Base-by-base conservation (phyloP, 768 basidiomycete genomes). In the Termitomyces heimii region DNA sequence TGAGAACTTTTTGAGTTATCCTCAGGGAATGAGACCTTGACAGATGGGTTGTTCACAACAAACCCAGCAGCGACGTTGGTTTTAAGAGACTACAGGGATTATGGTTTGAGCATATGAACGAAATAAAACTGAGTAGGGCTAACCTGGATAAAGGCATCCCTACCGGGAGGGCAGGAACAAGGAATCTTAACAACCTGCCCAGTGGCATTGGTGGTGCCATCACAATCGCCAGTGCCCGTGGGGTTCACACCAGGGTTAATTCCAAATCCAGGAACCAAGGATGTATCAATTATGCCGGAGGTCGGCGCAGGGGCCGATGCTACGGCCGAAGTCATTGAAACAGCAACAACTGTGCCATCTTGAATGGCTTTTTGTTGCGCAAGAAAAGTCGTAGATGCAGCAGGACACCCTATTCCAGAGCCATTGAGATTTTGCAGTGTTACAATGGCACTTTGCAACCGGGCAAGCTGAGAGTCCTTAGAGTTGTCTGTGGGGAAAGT, bases 351-450 rank as follows among this genome's bases (percentile, higher is more conserved):
- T 47, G 69, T 63, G 0, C 67, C 73, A 47, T 70, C 66, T 54
- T 73, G 69, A 39, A 77, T 71, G 12, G 72, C 73, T 54, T 70
- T 61, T 31, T 68, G 70, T 44, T 76, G 76, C 0, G 75, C 80
- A 24, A 73, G 62, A 63, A 86, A 82, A 4, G 85, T 88, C 0
- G 88, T 86, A 9, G 85, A 77, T 1, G 79, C 80, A 14, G 81
- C 79, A 5, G 88, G 87, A 67, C 86, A 89, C 14, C 87, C 89
- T 5, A 76, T 68, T 39, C 88, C 89, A 0, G 84, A 75, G 1
- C 87, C 88, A 49, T 77, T 73, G 42, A 90, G 67, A 68, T 90
- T 91, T 72, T 91, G 89, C n/a, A 90, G 72, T 6, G 88, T 85
- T 37, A 87, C 78, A 12, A 83, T 65, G 5, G 82, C 77, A 28